Evolutionary conservation across 148 eudicot species (phyloP), one percentile per base, ranked within the genome.

Genomic region (Cornus florida): DNA sequence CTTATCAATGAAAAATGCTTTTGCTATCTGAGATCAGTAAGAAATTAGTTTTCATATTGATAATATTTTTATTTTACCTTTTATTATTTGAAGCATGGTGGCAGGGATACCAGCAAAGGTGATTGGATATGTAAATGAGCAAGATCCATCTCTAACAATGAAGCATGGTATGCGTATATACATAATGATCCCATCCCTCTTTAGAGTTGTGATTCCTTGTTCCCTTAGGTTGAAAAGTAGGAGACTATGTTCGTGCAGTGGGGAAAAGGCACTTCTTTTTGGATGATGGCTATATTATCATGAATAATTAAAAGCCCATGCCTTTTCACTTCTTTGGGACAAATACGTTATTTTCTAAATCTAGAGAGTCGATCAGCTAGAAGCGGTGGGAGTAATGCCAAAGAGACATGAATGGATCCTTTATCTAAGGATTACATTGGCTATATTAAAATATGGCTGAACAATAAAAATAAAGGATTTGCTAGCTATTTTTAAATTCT

Each of bases 61-160:
- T 69, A 32, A 5, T 46, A 6, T 32, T 38, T 71, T 70, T 75
- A 74, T 13, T 43, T 17, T 14, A 12, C 4, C 64, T 60, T 75
- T 57, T 38, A 76, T 70, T 65, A 5, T 35, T 77, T 80, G 81
- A 83, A 90, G 93, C 69, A 85, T 90, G 89, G 88, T 86, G 33
- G 91, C 91, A 74, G 93, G 93, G 77, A 86, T 88, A 74, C 93
- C 93, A 13, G 88, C 93, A 57, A 86, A 85, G 82, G 86, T 90
- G 74, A 84, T 90, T 82, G 93, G 91, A 60, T 86, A 83, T 88
- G 89, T 73, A n/a, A 80, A 82, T 38, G 88, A 88, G 79, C 82
- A 86, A 83, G 82, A 82, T 82, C 91, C 93, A 16, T 90, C 93
- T 81, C 80, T 90, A 78, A 84, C 91, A 70, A 90, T 86, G 91